Evolutionary conservation across 352 stramenopile species (phyloP).

Genomic region (Achlya hypogyna): DNA sequence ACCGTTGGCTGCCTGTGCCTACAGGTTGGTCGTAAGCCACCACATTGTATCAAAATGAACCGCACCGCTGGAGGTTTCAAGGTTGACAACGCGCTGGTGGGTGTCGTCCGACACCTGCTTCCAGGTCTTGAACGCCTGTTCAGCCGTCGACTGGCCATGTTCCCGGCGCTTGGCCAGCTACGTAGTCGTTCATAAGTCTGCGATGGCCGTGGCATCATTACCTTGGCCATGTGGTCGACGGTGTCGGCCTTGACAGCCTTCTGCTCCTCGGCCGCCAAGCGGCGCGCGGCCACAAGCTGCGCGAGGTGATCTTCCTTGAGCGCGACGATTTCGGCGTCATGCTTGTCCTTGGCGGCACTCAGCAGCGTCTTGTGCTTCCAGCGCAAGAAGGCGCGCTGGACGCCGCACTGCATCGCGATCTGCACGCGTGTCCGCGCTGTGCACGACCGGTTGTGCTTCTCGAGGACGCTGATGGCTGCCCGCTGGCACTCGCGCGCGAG

Average conservation of each 20-base stretch:
- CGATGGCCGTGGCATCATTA: background rate
- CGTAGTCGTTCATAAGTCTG: no score
- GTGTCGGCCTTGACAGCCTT: background rate
- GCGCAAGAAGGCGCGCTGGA: conserved; percentile 16
- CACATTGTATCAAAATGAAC: no score
- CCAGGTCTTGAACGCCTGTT: background rate
- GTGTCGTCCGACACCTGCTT: background rate
- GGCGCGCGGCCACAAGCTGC: background rate
- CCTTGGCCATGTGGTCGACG: background rate
- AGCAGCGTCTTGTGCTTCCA: conserved; percentile 18
- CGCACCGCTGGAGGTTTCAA: background rate
- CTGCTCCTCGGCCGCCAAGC: background rate
- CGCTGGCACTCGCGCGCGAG: conserved; percentile 9
- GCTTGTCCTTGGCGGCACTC: background rate
- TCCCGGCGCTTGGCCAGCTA: background rate
- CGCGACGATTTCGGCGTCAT: background rate
- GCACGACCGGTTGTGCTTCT: conserved; percentile 16
- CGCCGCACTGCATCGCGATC: conserved; percentile 15
- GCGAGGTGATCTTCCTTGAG: conserved; percentile 7
- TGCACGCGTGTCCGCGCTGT: conserved; percentile 5
- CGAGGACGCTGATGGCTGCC: conserved; percentile 10
- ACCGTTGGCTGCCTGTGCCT: conserved; percentile 4
- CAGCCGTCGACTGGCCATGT: background rate
- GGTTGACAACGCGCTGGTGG: background rate
- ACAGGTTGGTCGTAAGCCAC: no score